Evolutionary conservation across 1,284 basidiomycete genomes (phyloP), one percentile per base, ranked within the genome.

Genomic region (Ganoderma lucidum): DNA sequence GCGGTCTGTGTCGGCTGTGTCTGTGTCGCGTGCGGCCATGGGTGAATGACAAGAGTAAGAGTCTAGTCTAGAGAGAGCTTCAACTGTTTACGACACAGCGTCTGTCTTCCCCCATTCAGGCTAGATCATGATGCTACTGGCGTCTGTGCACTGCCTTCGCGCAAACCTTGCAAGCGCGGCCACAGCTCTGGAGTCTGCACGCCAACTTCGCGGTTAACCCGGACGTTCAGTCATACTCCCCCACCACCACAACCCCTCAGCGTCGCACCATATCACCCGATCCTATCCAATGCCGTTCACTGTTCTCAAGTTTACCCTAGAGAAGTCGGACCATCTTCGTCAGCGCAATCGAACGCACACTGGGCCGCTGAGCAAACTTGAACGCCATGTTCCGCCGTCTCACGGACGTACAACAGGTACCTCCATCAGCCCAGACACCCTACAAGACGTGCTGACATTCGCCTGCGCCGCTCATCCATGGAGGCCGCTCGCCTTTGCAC

Each of bases 11-110:
- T 58, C 48, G 48, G 48, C 19, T 9, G 19, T 28, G 23, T 28
- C 19, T 9, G 19, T 28, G 23, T 28, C 61, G 17, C 41, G 10
- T 10, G 37, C 63, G 66, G 60, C 67, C 75, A 56, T 51, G 44
- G 68, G 59, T 14, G 39, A 41, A 12, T 28, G 17, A 48, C 23
- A 30, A 30, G 45, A 28, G 23, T 23, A 23, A 23, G 23, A 23
- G 23, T 23, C 23, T 23, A 23, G 23, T 23, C 23, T 23, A 23
- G 23, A 23, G 23, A 23, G 23, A 23, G 23, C 23, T 23, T 23
- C 23, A 23, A 23, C 23, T 23, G 48, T 51, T 51, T 51, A 51
- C 23, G 48, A n/a, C 48, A 51, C 23, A 14, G 48, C 48, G 48
- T 51, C 48, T 51, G 48, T 14, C 23, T 51, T 51, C 48, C 48